Conservation (phyloP, 2,329 filamentous ascomycete species). For the Diaporthe velutina region DNA sequence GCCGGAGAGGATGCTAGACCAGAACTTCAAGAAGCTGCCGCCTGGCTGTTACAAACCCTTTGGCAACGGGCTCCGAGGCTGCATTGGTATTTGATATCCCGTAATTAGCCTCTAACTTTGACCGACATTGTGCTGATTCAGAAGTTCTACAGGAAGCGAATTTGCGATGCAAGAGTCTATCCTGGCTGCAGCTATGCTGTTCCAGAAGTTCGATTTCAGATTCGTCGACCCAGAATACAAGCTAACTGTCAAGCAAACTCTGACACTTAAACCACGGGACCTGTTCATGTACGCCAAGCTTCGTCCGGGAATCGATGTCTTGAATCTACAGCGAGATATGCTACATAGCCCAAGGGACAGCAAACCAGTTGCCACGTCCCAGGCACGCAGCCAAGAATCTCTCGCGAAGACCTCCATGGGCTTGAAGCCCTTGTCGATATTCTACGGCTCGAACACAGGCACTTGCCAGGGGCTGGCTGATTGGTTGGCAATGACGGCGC, state of each 20-base stretch:
- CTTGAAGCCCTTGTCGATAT: conserved; percentile 63
- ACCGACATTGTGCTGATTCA: not conserved
- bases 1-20: conserved; percentile 41
- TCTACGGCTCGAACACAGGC: conserved; percentile 81
- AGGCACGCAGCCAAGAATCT: not conserved
- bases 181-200: conserved; percentile 55
- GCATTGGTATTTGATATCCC: not conserved
- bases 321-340: conserved; percentile 18
- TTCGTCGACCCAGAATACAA: conserved; percentile 57
- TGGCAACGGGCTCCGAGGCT: conserved; percentile 46
- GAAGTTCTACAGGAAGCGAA: conserved; percentile 45
- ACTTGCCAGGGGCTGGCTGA: conserved; percentile 78
- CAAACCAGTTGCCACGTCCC: not conserved
- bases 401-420: not conserved
- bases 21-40: conserved; percentile 44
- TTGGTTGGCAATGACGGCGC: conserved; percentile 60
- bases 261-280: conserved; percentile 58
- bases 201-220: conserved; percentile 59
- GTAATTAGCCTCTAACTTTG: not conserved
- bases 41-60: conserved; percentile 54
- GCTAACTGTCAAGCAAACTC: conserved; percentile 56
- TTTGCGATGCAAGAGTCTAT: conserved; percentile 60
- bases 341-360: not conserved
- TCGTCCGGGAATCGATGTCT: conserved; percentile 4
- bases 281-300: conserved; percentile 40